Evolutionary conservation across 257 asterid species (phyloP), one percentile per base, ranked within the genome.

Genomic region (Phtheirospermum japonicum): DNA sequence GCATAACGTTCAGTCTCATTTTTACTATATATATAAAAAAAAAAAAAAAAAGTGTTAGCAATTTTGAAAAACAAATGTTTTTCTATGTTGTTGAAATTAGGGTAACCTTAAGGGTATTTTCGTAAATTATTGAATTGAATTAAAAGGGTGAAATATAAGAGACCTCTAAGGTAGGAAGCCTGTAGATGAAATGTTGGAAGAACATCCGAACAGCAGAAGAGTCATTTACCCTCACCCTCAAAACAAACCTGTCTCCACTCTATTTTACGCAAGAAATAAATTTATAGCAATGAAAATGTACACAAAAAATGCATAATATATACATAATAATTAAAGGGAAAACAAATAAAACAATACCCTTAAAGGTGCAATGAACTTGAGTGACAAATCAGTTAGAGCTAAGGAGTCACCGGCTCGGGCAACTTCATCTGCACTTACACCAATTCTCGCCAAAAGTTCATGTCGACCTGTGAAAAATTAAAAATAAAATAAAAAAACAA

Each of bases 211-310:
- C 87, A 40, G 94, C 85, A 56, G 97, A 89, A 23, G 88, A 73
- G 51, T 83, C 80, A 0, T 61, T 62, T 45, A 86, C 54, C 77
- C 92, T 79, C 57, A 85, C 97, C 80, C 77, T 86, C 84, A 92
- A 79, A 0, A 89, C 60, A 28, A 89, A 92, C 71, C 73, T 76
- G 65, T 92, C 97, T 65, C 96, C 97, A 64, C 99, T 92, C 99
- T 89, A 62, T 30, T 64, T 39, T 59, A 66, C 18, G 55, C 39
- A 4, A 67, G 63, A 63, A 30, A 6, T 5, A 62, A 12, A 40
- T 2, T 12, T 4, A 7, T 37, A 39, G n/a, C 45, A 64, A 52
- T 16, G 30, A 45, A 64, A 71, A 49, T 31, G 28, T 49, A 26
- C 1, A 48, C 48, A 19, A 26, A 19, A 26, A 52, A 6, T 26